Base-by-base conservation (phyloP, 2,329 filamentous ascomycete species). In the Zymoseptoria ardabiliae region DNA sequence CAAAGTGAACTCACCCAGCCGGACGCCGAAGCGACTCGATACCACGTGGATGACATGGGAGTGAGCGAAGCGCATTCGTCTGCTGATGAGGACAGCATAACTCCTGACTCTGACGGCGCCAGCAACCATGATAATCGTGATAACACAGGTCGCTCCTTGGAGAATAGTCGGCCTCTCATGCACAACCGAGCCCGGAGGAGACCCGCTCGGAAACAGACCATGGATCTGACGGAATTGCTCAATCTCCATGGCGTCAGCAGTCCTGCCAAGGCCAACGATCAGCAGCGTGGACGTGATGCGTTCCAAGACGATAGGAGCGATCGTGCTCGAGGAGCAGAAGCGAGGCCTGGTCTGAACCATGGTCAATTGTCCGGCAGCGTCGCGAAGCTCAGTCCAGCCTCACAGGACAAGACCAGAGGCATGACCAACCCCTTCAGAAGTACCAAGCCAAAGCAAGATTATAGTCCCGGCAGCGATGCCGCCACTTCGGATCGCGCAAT, bases 121-220 rank as follows among this genome's bases (percentile, higher is more conserved):
- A 52, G 51, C 13, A 58, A 48, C 28, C 50, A 59, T 13, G 53
- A 53, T 4, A 58, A 51, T 21, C 63, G 56, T 8, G 65, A 68
- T 23, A 69, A 70, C 23, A 71, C 67, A 1, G 70, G 69, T 13
- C 51, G 68, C 7, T 71, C 69, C 58, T 72, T 68, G 62, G 67
- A 66, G 35, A 58, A 50, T 28, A 70, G 70, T 53, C 53, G 70
- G 53, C 68, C 70, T 2, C 59, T 66, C 50, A 62, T 67, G 10
- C 65, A 63, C 54, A 59, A 55, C 30, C 56, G 55, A 57, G 11
- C 25, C 35, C 63, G 58, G 19, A 55, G 62, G 49, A 54, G 60
- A 54, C 55, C 61, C 21, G 63, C 62, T 20, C 57, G 59, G 22
- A 59, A 63, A 35, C 57, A 61, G 35, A 67, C 67, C 1, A 63